These are phyloP conservation scores for Lentinula edodes DNA, from an alignment of 768 basidiomycete genomes.

Conservation along the genomic window DNA sequence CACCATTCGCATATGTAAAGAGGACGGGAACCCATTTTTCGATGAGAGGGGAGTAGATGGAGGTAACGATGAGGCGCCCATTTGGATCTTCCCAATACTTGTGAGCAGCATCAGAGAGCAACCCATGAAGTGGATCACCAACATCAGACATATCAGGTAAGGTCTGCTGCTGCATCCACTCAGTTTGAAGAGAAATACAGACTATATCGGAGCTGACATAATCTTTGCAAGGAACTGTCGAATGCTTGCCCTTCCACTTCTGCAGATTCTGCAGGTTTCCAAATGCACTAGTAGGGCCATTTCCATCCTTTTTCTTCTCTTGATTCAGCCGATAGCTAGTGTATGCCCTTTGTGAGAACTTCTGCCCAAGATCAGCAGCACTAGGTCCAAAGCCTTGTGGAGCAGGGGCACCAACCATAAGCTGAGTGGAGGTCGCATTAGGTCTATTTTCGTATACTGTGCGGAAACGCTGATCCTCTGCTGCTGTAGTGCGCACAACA, in stretches of 20 bases:
- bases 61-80: too few relatives aligned
- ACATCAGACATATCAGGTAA: neutral
- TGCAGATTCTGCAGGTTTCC: neutral
- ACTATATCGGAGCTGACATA: neutral
- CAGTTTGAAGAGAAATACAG: neutral
- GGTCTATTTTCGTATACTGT: neutral
- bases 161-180: neutral
- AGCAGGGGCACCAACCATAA: neutral
- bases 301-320: neutral
- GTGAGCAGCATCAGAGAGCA: too few relatives aligned
- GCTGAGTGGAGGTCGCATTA: neutral
- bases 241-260: neutral
- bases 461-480: neutral
- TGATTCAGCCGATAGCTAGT: neutral
- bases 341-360: neutral
- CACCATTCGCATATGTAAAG: too few relatives aligned
- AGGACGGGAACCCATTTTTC: too few relatives aligned
- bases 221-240: neutral
- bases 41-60: too few relatives aligned
- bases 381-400: neutral
- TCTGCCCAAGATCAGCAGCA: neutral
- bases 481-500: neutral
- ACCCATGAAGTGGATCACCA: neutral
- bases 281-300: neutral
- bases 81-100: too few relatives aligned